Evolutionary conservation across 2,329 filamentous ascomycete species (phyloP).

Genomic region (Arthrobotrys conoides): DNA sequence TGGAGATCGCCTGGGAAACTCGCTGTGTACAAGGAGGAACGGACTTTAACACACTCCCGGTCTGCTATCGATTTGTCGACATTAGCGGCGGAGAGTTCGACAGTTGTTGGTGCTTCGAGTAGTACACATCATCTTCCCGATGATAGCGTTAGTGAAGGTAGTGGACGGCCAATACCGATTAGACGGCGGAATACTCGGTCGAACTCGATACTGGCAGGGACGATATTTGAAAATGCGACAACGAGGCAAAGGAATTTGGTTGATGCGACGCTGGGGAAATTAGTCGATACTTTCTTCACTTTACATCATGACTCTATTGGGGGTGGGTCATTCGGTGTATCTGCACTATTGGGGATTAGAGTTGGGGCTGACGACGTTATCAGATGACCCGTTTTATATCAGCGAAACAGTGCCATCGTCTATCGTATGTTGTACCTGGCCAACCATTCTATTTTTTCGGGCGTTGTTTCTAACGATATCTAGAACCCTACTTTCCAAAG

Average conservation of each 20-base stretch:
- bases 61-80: slow-evolving; percentile 60
- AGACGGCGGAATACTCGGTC: slow-evolving; percentile 54
- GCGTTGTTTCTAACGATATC: slow-evolving; percentile 34
- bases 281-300: slow-evolving; percentile 77
- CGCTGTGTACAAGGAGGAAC: slow-evolving; percentile 34
- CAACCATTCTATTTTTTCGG: background rate
- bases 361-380: slow-evolving; percentile 49
- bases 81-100: slow-evolving; percentile 40
- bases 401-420: slow-evolving; percentile 75
- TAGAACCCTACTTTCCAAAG: slow-evolving; percentile 76
- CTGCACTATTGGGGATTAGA: slow-evolving; percentile 29
- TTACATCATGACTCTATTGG: slow-evolving; percentile 72
- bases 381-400: slow-evolving; percentile 74
- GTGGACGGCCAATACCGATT: slow-evolving; percentile 36
- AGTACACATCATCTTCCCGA: slow-evolving; percentile 30
- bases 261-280: slow-evolving; percentile 72
- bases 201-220: slow-evolving; percentile 53
- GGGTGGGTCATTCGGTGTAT: slow-evolving; percentile 65
- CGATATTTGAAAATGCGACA: slow-evolving; percentile 68
- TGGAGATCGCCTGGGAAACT: slow-evolving; percentile 61
- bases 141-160: slow-evolving; percentile 47
- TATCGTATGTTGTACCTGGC: slow-evolving; percentile 67
- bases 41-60: slow-evolving; percentile 57
- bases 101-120: slow-evolving; percentile 21
- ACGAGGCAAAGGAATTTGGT: slow-evolving; percentile 74